phyloP scores from a whole-genome alignment of 2,329 filamentous ascomycete species.

The Ceratocystis eucalypticola region DNA sequence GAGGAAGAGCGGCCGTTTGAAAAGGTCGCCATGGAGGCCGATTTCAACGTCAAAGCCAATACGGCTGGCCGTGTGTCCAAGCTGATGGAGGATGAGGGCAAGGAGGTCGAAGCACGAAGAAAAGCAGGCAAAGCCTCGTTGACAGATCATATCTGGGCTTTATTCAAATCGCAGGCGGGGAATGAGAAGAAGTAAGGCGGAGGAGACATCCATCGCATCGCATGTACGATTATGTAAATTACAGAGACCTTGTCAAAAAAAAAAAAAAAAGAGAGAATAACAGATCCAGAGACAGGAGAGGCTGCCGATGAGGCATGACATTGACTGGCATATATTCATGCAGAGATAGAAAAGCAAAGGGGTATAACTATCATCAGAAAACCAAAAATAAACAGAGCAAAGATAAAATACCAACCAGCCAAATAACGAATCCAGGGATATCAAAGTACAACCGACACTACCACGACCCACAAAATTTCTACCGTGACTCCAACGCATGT shows the following conservation, averaged over 20 bases:
- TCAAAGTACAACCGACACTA: not conserved
- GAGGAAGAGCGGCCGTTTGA: slow-evolving; percentile 48
- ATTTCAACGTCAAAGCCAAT: slow-evolving; percentile 46
- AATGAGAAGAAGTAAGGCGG: not conserved
- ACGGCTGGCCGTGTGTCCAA: slow-evolving; percentile 43
- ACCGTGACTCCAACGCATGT: slow-evolving; percentile 38
- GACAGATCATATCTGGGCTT: slow-evolving; percentile 29
- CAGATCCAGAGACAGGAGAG: not conserved
- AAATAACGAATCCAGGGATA: not conserved
- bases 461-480: slow-evolving; percentile 17
- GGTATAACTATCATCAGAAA: slow-evolving; percentile 14
- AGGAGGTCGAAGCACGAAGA: slow-evolving; percentile 41
- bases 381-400: slow-evolving; percentile 11
- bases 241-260: not conserved
- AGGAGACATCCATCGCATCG: not conserved
- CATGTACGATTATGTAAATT: not conserved
- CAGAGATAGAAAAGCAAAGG: not conserved
- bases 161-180: slow-evolving; percentile 22
- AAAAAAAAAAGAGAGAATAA: not conserved
- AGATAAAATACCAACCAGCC: not conserved
- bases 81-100: slow-evolving; percentile 42
- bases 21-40: slow-evolving; percentile 48
- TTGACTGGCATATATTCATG: slow-evolving; percentile 1
- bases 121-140: slow-evolving; percentile 39
- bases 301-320: not conserved